Evolutionary conservation across 1,284 basidiomycete species (phyloP), one percentile per base, ranked within the genome.

Genomic region (Trichosporon sp.): DNA sequence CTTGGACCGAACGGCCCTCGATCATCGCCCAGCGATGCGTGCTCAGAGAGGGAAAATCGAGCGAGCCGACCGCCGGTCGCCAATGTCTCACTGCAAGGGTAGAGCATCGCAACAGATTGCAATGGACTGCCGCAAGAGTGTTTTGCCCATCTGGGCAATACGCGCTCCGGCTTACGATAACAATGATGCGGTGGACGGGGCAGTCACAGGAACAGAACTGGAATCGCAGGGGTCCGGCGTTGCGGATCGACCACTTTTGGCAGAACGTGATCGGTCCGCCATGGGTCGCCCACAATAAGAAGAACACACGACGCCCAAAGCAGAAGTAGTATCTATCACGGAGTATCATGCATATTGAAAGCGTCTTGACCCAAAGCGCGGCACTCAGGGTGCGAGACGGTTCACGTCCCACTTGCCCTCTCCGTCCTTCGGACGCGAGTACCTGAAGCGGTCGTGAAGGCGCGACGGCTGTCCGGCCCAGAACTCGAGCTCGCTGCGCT

Each of bases 381-480:
- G 14, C 4, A 37, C 31, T 69, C 79, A 94, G 7, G 93, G 92
- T 4, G 91, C 89, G 67, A 94, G 85, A 65, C 91, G 85, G 54
- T 92, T 89, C 66, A 93, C 88, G 79, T 86, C 88, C 93, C 93
- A 94, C 74, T 88, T 87, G 14, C 87, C 87, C 51, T 54, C 51
- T n/a, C 86, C 83, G 26, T 85, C 87, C 70, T 87, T 84, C n/a
- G 85, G 78, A 21, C 90, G 89, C 56, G 89, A 86, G 84, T 96
- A 97, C 46, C 90, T 88, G 74, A 95, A 89, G 59, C 95, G 90
- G 82, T 97, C 94, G 78, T 97, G 95, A 67, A 97, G 85, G 59
- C 94, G 89, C 46, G 91, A 93, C 5, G 93, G 93, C 79, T 94
- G 92, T 43, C 95, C 95, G 16, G 89, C 88, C 95, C 95, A 98